A percentile compares a stretch with the other conserved stretches of the same genome.
These are phyloP conservation scores for Cicer judaicum DNA, from an alignment of 306 rosid species.

Conservation along the genomic window DNA sequence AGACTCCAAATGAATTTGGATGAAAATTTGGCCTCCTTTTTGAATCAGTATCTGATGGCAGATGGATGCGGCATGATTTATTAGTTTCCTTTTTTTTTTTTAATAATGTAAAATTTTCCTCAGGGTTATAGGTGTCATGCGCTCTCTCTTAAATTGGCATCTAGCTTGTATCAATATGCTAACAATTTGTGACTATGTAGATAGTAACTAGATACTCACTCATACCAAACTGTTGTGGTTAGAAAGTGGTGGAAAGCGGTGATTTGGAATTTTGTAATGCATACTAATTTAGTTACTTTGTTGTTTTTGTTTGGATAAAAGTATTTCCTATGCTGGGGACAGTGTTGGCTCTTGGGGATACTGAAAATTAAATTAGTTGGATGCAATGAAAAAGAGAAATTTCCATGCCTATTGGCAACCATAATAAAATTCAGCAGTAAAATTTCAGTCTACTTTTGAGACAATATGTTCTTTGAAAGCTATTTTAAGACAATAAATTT, in stretches of 20 bases:
- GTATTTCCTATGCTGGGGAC: background rate
- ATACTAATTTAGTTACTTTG: slow-evolving; percentile 9
- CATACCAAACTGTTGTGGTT: slow-evolving; percentile 5
- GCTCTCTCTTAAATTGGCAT: slow-evolving; percentile 2
- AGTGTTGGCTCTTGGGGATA: background rate
- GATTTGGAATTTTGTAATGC: slow-evolving; percentile 35
- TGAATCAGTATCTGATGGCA: slow-evolving; percentile 23
- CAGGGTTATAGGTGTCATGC: slow-evolving; percentile 26
- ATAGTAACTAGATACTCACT: slow-evolving; percentile 16
- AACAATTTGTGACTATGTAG: slow-evolving; percentile 21
- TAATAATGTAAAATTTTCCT: slow-evolving; percentile 6
- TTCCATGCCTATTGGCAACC: background rate
- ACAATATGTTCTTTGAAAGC: background rate
- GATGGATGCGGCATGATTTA: slow-evolving; percentile 17
- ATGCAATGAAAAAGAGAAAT: background rate
- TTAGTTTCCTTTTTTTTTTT: background rate
- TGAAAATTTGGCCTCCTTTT: slow-evolving; percentile 9
- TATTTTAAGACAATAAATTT: background rate
- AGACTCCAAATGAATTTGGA: slow-evolving; percentile 4
- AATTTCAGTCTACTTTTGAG: background rate
- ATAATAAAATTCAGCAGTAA: background rate
- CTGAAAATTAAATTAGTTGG: background rate
- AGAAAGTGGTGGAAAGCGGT: slow-evolving; percentile 9
- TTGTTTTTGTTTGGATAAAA: slow-evolving; percentile 16
- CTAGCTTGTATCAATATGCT: slow-evolving; percentile 18